Evolutionary conservation across 768 basidiomycete genomes (phyloP), one percentile per base, ranked within the genome.

Genomic region (Thelephora aurantiotincta): DNA sequence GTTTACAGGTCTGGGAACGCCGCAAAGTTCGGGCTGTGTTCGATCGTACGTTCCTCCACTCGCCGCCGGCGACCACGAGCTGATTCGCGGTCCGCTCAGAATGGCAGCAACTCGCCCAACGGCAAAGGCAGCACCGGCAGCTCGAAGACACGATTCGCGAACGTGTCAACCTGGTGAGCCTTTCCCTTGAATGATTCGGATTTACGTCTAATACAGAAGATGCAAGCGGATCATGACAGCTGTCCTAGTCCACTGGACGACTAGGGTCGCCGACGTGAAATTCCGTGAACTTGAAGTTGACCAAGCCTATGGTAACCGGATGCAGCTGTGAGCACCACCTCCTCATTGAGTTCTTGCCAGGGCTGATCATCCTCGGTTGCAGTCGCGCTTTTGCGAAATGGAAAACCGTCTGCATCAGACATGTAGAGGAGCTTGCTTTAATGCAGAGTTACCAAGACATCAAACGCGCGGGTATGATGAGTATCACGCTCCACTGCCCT

Each of bases 401-500:
- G 87, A 79, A 75, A 56, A 63, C 60, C 5, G 65, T 73, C 34
- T 76, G 72, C 55, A 63, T 68, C 34, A 75, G 78, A 20, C 84
- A 85, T 57, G 71, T 72, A 2, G 82, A 88, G 58, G 77, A 81
- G 52, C 62, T 80, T 2, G 80, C 77, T 54, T 72, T 92, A n/a
- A 77, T 91, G 74, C 80, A 87, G 57, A 89, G 84, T 57, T 85
- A 87, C 60, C 74, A 80, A 48, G 73, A 82, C 51, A 78, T 91
- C 41, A 87, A 85, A 61, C 73, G 73, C 38, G 85, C 88, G 71
- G 88, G 88, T 78, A 55, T 34, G 63, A 30, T 34, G 50, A 45
- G 20, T 38, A 41, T 47, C 48, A 2, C 5, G 3, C 22, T 36
- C 30, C 12, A 18, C 2, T 14, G 11, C 22, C 19, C 37, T 30